Percentiles rank a stretch among this genome's conserved stretches.
Conservation (phyloP, 129 eudicot species). For the Saussurea involucrata region DNA sequence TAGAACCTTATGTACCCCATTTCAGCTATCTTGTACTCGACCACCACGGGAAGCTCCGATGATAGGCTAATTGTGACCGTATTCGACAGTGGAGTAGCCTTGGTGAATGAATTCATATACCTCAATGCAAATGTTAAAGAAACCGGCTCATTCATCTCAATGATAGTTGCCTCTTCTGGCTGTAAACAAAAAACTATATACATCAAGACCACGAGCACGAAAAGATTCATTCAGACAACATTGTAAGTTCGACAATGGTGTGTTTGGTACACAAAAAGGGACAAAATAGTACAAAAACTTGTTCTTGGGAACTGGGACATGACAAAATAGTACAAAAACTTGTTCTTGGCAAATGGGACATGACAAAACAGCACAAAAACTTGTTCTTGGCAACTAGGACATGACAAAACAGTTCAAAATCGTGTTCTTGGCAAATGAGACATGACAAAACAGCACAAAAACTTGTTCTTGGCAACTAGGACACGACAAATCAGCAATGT, state of each 20-base stretch:
- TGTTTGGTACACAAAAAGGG: neutral
- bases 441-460: no score
- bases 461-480: no score
- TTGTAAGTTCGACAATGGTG: neutral
- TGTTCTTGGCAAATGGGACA: no score
- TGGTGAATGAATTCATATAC: conserved; percentile 91
- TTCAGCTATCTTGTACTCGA: conserved; percentile 96
- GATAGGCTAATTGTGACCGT: conserved; percentile 83
- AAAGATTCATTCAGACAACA: neutral
- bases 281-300: neutral
- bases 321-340: no score
- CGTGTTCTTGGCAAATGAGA: no score
- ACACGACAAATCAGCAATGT: no score
- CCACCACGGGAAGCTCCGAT: conserved; percentile 94
- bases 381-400: no score
- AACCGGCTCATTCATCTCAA: conserved; percentile 98
- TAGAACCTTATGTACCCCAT: conserved; percentile 94
- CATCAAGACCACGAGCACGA: neutral
- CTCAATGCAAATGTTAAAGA: conserved; percentile 93
- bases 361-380: no score
- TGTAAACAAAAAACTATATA: conserved; percentile 3
- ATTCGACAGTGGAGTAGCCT: conserved; percentile 77
- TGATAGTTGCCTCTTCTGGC: conserved; percentile 92
- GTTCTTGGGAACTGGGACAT: neutral
- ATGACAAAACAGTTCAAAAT: no score